These are phyloP conservation scores for Chalaropsis ovoidea DNA, from an alignment of 2,329 filamentous ascomycete genomes.

Conservation along the genomic window DNA sequence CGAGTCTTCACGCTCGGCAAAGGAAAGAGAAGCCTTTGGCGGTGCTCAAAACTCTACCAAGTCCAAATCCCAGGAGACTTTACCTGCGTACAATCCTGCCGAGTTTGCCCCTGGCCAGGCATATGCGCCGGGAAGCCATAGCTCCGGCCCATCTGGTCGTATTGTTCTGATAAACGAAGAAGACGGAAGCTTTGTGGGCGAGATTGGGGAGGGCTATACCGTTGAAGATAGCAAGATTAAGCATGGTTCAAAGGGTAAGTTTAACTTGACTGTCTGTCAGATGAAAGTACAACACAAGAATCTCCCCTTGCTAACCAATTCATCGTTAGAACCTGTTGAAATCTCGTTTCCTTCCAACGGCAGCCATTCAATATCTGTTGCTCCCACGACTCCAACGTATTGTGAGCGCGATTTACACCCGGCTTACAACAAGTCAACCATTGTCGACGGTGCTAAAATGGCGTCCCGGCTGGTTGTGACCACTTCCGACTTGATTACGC, in stretches of 20 bases:
- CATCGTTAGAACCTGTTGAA: conserved; percentile 56
- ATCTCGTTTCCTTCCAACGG: conserved; percentile 62
- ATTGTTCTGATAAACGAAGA: conserved; percentile 94
- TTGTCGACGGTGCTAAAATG: conserved; percentile 77
- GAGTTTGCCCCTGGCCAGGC: conserved; percentile 70
- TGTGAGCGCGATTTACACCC: conserved; percentile 72
- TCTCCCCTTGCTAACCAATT: conserved; percentile 11
- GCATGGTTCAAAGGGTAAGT: conserved; percentile 80
- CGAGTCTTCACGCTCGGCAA: conserved; percentile 32
- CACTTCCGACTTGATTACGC: conserved; percentile 67
- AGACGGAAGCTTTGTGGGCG: conserved; percentile 88
- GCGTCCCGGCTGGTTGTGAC: conserved; percentile 90
- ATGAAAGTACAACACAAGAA: background rate
- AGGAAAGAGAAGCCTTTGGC: conserved; percentile 34
- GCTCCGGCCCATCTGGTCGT: conserved; percentile 50
- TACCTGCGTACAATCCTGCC: conserved; percentile 67
- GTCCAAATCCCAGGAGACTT: conserved; percentile 34
- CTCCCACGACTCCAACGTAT: conserved; percentile 59
- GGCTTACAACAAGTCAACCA: conserved; percentile 75
- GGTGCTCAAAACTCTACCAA: background rate
- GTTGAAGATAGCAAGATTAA: conserved; percentile 66
- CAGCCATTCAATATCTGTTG: conserved; percentile 53
- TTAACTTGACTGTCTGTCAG: background rate
- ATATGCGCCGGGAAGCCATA: conserved; percentile 56
- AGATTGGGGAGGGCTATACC: conserved; percentile 73